These are phyloP conservation scores for Cladorrhinum sp. DNA, from an alignment of 2,329 filamentous ascomycete species.

Conservation along the genomic window DNA sequence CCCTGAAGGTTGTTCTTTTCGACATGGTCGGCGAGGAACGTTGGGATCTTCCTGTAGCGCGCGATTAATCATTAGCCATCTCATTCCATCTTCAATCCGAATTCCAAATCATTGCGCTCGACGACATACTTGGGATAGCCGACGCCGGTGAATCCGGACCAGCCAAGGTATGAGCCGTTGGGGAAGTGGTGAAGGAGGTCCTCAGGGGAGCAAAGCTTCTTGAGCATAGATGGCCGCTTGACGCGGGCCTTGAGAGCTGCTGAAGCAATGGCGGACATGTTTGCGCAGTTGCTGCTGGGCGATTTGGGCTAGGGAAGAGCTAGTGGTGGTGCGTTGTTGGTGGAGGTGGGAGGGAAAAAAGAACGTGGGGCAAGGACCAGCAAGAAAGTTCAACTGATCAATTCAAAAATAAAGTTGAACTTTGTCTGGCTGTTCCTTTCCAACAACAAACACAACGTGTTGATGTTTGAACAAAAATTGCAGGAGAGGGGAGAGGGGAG, in stretches of 20 bases:
- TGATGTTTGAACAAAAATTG: not conserved
- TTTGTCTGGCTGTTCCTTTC: not conserved
- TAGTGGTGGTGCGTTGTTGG: not conserved
- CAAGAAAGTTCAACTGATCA: constrained; percentile 1
- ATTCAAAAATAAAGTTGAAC: not conserved
- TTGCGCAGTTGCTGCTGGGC: not conserved
- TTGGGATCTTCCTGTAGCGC: constrained; percentile 69
- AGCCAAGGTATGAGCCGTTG: constrained; percentile 81
- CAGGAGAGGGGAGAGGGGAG: not conserved
- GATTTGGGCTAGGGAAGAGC: not conserved
- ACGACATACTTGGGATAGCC: constrained; percentile 72
- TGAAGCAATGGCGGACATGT: constrained; percentile 53
- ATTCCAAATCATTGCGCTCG: not conserved
- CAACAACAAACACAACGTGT: no score
- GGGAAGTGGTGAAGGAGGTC: constrained; percentile 80
- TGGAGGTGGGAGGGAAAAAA: not conserved
- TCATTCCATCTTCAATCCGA: no score
- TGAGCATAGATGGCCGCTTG: constrained; percentile 71
- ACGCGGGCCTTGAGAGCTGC: constrained; percentile 74
- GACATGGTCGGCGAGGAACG: constrained; percentile 81
- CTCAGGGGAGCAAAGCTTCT: constrained; percentile 75
- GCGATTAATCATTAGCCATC: constrained; percentile 16
- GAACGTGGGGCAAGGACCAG: constrained; percentile 1
- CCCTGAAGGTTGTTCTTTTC: constrained; percentile 83
- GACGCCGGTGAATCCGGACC: constrained; percentile 88